Evolutionary conservation across 495 filamentous ascomycete species (phyloP).

Genomic region (Neurospora sp.): DNA sequence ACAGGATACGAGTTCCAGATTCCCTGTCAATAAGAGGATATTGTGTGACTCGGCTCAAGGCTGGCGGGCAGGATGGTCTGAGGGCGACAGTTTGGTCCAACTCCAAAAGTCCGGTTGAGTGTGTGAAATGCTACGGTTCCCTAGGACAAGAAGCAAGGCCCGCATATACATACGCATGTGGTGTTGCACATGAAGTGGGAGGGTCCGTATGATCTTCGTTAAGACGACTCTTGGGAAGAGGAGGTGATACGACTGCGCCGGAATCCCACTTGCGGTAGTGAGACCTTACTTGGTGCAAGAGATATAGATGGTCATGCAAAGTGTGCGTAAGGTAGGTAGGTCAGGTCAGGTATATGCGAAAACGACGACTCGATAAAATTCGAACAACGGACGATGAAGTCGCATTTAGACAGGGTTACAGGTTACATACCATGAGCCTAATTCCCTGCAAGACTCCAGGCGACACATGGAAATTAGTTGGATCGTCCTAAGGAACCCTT

Average conservation of each 20-base stretch:
- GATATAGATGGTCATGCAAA: background rate
- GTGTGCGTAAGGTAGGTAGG: background rate
- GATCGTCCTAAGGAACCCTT: background rate
- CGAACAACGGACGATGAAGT: background rate
- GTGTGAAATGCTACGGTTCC: background rate
- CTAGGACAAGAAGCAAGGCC: slow-evolving; percentile 5
- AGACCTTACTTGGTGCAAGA: background rate
- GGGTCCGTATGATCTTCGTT: background rate
- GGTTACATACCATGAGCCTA: background rate
- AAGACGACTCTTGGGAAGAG: background rate
- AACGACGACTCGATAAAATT: background rate
- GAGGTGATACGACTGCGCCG: background rate
- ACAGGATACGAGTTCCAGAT: background rate
- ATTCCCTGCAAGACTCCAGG: background rate
- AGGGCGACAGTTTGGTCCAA: background rate
- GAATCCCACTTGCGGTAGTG: background rate
- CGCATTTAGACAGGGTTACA: background rate
- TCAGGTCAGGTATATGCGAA: background rate
- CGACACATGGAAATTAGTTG: background rate
- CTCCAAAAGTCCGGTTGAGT: background rate
- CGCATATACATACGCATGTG: slow-evolving; percentile 5
- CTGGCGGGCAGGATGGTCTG: background rate
- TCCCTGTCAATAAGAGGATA: background rate
- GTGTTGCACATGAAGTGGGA: slow-evolving; percentile 17
- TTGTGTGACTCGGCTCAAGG: background rate